Evolutionary conservation across 306 rosid genomes (phyloP).

Genomic region (Astragalus glycyphyllos): DNA sequence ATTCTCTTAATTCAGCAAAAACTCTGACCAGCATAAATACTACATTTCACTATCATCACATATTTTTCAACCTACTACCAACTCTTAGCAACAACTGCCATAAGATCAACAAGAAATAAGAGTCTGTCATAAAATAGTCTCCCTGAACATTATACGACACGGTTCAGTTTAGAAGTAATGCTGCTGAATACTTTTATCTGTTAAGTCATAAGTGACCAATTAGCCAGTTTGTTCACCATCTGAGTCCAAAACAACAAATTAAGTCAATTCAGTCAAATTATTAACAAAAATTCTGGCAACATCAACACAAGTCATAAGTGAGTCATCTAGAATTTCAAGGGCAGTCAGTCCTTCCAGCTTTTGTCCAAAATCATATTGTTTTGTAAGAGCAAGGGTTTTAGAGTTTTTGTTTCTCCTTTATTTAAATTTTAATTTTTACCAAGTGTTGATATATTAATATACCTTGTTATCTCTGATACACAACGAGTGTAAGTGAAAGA

Average conservation of each 20-base stretch:
- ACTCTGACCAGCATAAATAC: constrained; percentile 36
- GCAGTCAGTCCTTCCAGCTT: constrained; percentile 50
- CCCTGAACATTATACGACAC: constrained; percentile 27
- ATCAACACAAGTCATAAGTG: constrained; percentile 43
- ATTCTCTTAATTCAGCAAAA: constrained; percentile 14
- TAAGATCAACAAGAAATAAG: constrained; percentile 35
- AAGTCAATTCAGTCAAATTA: constrained; percentile 43
- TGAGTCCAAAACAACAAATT: constrained; percentile 45
- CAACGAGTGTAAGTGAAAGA: constrained; percentile 94
- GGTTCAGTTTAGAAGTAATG: constrained; percentile 37
- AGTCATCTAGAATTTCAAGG: constrained; percentile 36
- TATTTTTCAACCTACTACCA: constrained; percentile 9
- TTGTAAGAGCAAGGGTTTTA: constrained; percentile 32
- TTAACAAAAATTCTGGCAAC: constrained; percentile 39
- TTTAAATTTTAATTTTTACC: constrained; percentile 9
- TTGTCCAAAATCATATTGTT: constrained; percentile 58
- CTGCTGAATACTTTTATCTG: constrained; percentile 36
- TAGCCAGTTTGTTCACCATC: constrained; percentile 39
- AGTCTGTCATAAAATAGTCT: constrained; percentile 26
- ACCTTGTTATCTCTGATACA: constrained; percentile 99
- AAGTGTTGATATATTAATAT: constrained; percentile 54
- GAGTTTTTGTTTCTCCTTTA: background rate
- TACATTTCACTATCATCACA: constrained; percentile 33
- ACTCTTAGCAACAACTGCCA: constrained; percentile 28
- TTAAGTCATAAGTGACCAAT: constrained; percentile 27